phyloP scores from a whole-genome alignment of 139 green algal species.

The Picochlorum sp. region DNA sequence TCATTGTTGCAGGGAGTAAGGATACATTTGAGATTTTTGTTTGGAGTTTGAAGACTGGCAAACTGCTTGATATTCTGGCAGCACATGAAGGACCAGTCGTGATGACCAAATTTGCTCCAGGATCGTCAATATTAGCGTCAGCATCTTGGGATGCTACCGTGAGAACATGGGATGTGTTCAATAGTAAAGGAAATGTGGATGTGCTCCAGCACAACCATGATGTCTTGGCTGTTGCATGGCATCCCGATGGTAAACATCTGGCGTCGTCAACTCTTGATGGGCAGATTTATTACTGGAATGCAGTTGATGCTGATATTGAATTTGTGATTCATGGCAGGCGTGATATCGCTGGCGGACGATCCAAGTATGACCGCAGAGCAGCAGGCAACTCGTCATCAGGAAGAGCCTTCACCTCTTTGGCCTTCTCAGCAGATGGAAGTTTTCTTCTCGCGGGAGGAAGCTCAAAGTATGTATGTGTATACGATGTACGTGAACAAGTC shows the following conservation, averaged over 20 bases:
- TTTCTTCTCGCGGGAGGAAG: slow-evolving; percentile 76
- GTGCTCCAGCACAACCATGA: slow-evolving; percentile 82
- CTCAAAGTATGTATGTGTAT: slow-evolving; percentile 87
- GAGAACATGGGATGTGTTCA: slow-evolving; percentile 83
- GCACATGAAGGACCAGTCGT: slow-evolving; percentile 87
- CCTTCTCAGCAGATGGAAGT: slow-evolving; percentile 81
- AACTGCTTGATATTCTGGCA: slow-evolving; percentile 83
- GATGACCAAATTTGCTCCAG: slow-evolving; percentile 72
- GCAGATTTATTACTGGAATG: slow-evolving; percentile 89
- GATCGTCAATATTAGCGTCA: slow-evolving; percentile 59
- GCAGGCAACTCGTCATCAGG: slow-evolving; percentile 57
- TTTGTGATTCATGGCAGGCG: slow-evolving; percentile 72
- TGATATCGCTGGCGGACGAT: slow-evolving; percentile 77
- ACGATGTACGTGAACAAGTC: slow-evolving; percentile 84
- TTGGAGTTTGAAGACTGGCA: slow-evolving; percentile 86
- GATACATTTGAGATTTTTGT: slow-evolving; percentile 92
- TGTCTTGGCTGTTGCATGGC: slow-evolving; percentile 79
- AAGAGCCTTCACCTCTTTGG: slow-evolving; percentile 73
- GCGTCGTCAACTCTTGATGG: slow-evolving; percentile 82
- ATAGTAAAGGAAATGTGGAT: slow-evolving; percentile 60
- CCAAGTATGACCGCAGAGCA: slow-evolving; percentile 55
- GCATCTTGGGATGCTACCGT: slow-evolving; percentile 82
- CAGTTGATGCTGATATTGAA: slow-evolving; percentile 64
- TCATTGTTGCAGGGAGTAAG: slow-evolving; percentile 72
- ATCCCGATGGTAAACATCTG: slow-evolving; percentile 84